Conservation (phyloP, 2,329 filamentous ascomycete genomes). For the Eurotiales sp. region DNA sequence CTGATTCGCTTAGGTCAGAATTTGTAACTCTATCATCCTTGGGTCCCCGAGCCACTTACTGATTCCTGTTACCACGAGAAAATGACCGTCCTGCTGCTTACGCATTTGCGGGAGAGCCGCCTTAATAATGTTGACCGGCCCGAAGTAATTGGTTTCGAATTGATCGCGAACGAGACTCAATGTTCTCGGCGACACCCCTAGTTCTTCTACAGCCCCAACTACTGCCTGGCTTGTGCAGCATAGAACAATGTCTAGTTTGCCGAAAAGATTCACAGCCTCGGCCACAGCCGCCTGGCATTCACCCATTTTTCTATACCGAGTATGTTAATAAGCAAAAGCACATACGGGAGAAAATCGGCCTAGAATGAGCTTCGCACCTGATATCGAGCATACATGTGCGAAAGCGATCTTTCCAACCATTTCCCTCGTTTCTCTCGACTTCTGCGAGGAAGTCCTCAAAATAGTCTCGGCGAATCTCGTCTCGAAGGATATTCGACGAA, state of each 20-base stretch:
- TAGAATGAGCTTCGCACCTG: slow-evolving; percentile 36
- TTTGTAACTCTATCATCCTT: background rate
- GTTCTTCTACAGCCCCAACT: slow-evolving; percentile 86
- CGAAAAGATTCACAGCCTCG: slow-evolving; percentile 79
- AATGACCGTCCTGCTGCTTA: slow-evolving; percentile 76
- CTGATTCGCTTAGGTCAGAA: slow-evolving; percentile 27
- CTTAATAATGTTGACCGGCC: slow-evolving; percentile 93
- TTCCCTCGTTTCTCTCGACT: slow-evolving; percentile 56
- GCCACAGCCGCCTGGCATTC: slow-evolving; percentile 84
- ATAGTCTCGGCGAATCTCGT: slow-evolving; percentile 70
- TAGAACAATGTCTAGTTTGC: slow-evolving; percentile 81
- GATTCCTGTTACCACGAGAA: slow-evolving; percentile 84
- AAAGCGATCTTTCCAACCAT: slow-evolving; percentile 78
- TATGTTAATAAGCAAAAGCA: background rate
- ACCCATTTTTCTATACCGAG: slow-evolving; percentile 49
- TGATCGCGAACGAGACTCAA: slow-evolving; percentile 80
- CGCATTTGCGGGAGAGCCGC: slow-evolving; percentile 77
- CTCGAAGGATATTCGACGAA: slow-evolving; percentile 69
- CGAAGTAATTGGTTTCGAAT: slow-evolving; percentile 93
- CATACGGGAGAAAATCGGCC: too few species aligned
- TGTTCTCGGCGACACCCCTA: slow-evolving; percentile 68
- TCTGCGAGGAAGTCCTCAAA: slow-evolving; percentile 74
- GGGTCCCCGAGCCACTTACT: slow-evolving; percentile 41
- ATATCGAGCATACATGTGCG: slow-evolving; percentile 58
- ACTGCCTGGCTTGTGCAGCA: slow-evolving; percentile 88